phyloP scores from a whole-genome alignment of 805 yeast species.

The Suhomyces prunicola region DNA sequence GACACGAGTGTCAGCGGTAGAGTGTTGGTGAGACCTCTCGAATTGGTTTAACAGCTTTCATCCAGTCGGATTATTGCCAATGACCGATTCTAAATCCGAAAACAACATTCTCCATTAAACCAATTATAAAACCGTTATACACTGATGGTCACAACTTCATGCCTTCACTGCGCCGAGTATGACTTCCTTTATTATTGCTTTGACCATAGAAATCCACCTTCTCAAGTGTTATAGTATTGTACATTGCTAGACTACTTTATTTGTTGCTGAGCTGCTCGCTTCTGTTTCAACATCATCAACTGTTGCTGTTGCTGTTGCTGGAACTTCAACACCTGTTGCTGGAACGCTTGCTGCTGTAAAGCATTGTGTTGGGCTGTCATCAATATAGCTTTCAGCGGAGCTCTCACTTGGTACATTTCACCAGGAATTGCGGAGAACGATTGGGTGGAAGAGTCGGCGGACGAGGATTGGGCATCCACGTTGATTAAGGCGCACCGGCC shows the following conservation, averaged over 20 bases:
- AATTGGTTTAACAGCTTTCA: no score
- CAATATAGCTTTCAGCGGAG: slow-evolving; percentile 43
- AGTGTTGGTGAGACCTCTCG: no score
- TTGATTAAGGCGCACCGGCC: slow-evolving; percentile 78
- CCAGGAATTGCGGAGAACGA: slow-evolving; percentile 61
- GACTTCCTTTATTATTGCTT: no score
- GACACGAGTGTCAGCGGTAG: no score
- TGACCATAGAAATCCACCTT: no score
- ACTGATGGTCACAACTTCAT: no score
- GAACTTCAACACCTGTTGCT: slow-evolving; percentile 39
- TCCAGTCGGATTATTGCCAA: no score
- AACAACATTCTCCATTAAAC: no score
- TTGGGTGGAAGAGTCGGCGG: slow-evolving; percentile 29
- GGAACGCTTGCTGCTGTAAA: slow-evolving; percentile 43
- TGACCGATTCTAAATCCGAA: no score
- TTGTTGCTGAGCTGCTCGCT: slow-evolving; percentile 12
- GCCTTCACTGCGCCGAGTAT: no score
- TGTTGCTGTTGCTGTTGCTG: slow-evolving; percentile 38
- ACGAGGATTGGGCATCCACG: slow-evolving; percentile 42
- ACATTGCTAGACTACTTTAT: slow-evolving; percentile 1
- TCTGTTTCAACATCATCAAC: slow-evolving; percentile 27
- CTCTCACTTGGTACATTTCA: slow-evolving; percentile 44
- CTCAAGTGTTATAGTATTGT: no score
- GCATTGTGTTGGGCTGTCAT: slow-evolving; percentile 42
- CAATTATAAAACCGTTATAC: no score